phyloP scores from a whole-genome alignment of 1,284 basidiomycete genomes.

The Vanrija humicola region DNA sequence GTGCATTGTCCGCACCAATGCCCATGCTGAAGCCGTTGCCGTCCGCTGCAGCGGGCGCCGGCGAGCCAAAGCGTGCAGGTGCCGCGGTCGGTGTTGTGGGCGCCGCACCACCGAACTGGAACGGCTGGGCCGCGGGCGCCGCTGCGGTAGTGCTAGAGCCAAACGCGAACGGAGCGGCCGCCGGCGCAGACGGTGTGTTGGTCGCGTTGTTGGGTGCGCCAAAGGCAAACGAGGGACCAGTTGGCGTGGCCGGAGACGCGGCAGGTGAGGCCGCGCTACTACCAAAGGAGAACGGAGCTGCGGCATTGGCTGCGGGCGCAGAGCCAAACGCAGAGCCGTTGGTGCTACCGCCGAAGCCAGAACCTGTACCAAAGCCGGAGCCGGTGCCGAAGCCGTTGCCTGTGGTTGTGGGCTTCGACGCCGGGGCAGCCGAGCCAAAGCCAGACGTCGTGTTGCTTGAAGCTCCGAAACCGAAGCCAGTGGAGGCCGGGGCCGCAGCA shows the following conservation, averaged over 20 bases:
- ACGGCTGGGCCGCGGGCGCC: slow-evolving; percentile 2
- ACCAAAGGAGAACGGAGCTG: slow-evolving; percentile 19
- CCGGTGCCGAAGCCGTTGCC: slow-evolving; percentile 1
- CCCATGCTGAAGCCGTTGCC: slow-evolving; percentile 23
- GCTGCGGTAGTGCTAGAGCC: background rate
- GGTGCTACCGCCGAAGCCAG: slow-evolving; percentile 17
- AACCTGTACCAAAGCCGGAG: slow-evolving; percentile 7
- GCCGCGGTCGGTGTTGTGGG: background rate
- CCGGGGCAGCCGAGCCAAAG: background rate
- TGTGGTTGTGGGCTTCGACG: too few species aligned
- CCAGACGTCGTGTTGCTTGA: slow-evolving; percentile 4
- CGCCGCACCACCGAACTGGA: slow-evolving; percentile 9
- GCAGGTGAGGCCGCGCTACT: slow-evolving; percentile 4
- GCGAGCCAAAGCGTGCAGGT: slow-evolving; percentile 19
- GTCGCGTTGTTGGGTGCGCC: slow-evolving; percentile 6
- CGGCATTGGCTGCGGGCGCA: slow-evolving; percentile 1
- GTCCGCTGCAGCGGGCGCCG: slow-evolving; percentile 16
- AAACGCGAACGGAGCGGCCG: background rate
- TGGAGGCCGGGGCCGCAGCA: slow-evolving; percentile 3
- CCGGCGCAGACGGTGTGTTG: background rate
- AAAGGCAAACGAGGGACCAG: slow-evolving; percentile 13
- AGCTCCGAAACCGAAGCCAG: slow-evolving; percentile 11
- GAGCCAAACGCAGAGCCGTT: slow-evolving; percentile 3
- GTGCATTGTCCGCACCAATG: slow-evolving; percentile 7
- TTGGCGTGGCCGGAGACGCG: background rate